Percentiles rank a stretch among this genome's conserved stretches.
These are phyloP conservation scores for Argentina anserina DNA, from an alignment of 306 rosid species.

Conservation along the genomic window DNA sequence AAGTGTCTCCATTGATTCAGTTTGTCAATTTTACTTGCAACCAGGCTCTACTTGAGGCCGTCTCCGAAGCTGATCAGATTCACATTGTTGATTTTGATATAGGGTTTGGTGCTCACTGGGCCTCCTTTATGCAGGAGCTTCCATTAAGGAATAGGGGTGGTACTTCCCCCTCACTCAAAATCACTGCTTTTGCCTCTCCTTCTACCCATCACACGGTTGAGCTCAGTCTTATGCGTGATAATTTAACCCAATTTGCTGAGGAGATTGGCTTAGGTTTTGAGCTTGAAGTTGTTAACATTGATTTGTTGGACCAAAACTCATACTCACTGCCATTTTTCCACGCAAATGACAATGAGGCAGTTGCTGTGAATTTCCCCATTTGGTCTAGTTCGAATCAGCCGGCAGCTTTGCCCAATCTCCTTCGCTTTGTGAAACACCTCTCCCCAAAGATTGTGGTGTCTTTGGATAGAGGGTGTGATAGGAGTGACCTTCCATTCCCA, in stretches of 20 bases:
- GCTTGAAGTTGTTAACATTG: slow-evolving; percentile 41
- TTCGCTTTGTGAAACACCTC: slow-evolving; percentile 38
- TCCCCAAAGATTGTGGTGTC: slow-evolving; percentile 44
- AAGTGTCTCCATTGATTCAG: slow-evolving; percentile 44
- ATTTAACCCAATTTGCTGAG: slow-evolving; percentile 37
- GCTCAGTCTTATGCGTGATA: slow-evolving; percentile 39
- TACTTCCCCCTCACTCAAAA: slow-evolving; percentile 27
- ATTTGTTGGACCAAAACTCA: slow-evolving; percentile 29
- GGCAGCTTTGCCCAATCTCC: slow-evolving; percentile 32
- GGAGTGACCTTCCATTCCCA: slow-evolving; percentile 41
- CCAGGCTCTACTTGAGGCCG: slow-evolving; percentile 45
- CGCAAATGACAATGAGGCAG: slow-evolving; percentile 27
- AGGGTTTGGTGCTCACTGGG: slow-evolving; percentile 52
- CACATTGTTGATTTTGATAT: slow-evolving; percentile 50
- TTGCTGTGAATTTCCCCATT: slow-evolving; percentile 45
- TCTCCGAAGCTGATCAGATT: slow-evolving; percentile 24
- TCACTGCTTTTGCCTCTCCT: slow-evolving; percentile 45
- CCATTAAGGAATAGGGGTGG: slow-evolving; percentile 27
- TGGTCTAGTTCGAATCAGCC: slow-evolving; percentile 36
- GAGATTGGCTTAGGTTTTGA: slow-evolving; percentile 39
- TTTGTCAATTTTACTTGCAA: slow-evolving; percentile 47
- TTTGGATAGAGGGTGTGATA: slow-evolving; percentile 39
- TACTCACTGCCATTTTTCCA: slow-evolving; percentile 28
- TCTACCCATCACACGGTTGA: slow-evolving; percentile 36
- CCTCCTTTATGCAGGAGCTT: slow-evolving; percentile 49